Evolutionary conservation across 805 yeast genomes (phyloP).

Genomic region (Yarrowia phangngaensis): DNA sequence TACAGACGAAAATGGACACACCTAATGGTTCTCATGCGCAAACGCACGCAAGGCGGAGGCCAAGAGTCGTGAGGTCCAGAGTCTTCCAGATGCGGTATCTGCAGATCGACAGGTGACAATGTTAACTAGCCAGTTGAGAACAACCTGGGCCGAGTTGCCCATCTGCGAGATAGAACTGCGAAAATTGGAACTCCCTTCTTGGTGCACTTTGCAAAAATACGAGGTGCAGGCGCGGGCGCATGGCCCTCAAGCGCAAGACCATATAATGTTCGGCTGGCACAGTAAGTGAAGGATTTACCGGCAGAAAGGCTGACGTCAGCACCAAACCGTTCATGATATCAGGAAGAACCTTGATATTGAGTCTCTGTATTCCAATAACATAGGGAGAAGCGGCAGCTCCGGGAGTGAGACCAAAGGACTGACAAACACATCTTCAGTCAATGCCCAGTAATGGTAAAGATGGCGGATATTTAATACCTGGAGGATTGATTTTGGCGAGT

Average conservation of each 20-base stretch:
- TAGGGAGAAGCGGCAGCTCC: conserved; percentile 81
- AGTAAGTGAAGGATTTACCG: conserved; percentile 75
- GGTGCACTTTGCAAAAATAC: conserved; percentile 57
- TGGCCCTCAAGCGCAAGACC: conserved; percentile 68
- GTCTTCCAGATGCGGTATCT: no score
- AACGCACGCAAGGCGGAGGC: no score
- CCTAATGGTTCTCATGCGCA: no score
- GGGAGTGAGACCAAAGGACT: no score
- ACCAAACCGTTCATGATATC: conserved; percentile 75
- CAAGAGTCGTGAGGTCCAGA: no score
- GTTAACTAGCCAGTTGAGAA: conserved; percentile 68
- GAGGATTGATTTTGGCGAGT: no score
- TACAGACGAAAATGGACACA: no score
- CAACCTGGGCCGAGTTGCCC: conserved; percentile 55
- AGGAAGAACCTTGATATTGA: conserved; percentile 65
- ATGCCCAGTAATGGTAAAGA: no score
- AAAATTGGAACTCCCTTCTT: conserved; percentile 66
- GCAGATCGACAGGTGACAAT: no score
- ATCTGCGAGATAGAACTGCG: conserved; percentile 66
- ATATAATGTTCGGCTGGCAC: conserved; percentile 64
- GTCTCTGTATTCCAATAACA: conserved; percentile 67
- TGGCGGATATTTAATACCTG: no score
- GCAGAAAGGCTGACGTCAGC: conserved; percentile 75
- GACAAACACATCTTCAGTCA: no score
- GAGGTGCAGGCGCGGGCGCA: conserved; percentile 66